Percentiles rank a stretch among this genome's conserved stretches.
Evolutionary conservation across 768 basidiomycete species (phyloP).

Genomic region (Suillus subluteus): DNA sequence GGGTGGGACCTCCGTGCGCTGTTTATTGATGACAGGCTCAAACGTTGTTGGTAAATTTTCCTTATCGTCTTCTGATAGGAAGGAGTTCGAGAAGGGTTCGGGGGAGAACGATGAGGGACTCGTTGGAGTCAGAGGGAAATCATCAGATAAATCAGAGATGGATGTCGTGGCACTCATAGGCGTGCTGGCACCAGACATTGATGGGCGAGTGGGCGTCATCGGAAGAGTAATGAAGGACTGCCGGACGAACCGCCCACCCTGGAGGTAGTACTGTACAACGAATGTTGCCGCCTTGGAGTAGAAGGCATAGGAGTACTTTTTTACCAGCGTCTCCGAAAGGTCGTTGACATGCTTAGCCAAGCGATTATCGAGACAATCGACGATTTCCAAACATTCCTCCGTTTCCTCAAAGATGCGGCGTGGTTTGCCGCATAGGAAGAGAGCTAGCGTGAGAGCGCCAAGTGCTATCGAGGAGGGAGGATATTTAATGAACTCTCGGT

Average conservation of each 20-base stretch:
- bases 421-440: constrained; percentile 82
- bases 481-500: constrained; percentile 91
- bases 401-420: constrained; percentile 85
- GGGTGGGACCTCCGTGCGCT: constrained; percentile 64
- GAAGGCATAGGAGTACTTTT: constrained; percentile 97
- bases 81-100: constrained; percentile 57
- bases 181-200: constrained; percentile 61
- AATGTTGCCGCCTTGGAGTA: constrained; percentile 95
- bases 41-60: constrained; percentile 76
- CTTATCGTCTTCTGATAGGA: constrained; percentile 73
- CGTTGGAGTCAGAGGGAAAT: constrained; percentile 82
- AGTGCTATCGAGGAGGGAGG: constrained; percentile 85
- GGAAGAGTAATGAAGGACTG: constrained; percentile 56
- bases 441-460: constrained; percentile 88
- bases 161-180: constrained; percentile 77
- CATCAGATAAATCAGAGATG: constrained; percentile 76
- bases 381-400: constrained; percentile 80
- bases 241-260: constrained; percentile 75
- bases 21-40: constrained; percentile 75
- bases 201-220: constrained; percentile 55
- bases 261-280: constrained; percentile 92
- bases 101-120: constrained; percentile 57
- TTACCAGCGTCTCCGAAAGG: constrained; percentile 93
- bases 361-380: constrained; percentile 83
- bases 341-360: constrained; percentile 89